phyloP scores from a whole-genome alignment of 2,329 filamentous ascomycete species.

The Berkeleyomyces basicola region DNA sequence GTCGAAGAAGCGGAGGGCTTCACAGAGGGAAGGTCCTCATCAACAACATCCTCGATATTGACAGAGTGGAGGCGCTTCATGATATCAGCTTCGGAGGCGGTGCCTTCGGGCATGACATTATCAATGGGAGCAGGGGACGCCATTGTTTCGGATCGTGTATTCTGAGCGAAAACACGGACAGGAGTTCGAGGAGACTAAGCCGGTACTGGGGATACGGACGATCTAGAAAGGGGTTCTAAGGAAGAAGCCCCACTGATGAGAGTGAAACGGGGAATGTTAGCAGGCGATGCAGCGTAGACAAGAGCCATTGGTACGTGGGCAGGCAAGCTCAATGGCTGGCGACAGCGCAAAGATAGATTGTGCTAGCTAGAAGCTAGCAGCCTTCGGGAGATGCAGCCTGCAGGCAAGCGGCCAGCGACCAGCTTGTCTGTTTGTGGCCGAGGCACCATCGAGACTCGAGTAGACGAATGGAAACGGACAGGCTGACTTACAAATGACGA shows the following conservation, averaged over 20 bases:
- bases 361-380: too few relatives aligned
- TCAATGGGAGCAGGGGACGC: slow-evolving; percentile 49
- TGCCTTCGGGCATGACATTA: slow-evolving; percentile 42
- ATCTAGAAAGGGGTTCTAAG: slow-evolving; percentile 5
- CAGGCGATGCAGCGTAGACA: too few relatives aligned
- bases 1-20: slow-evolving; percentile 19
- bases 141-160: slow-evolving; percentile 30
- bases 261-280: background rate
- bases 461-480: background rate
- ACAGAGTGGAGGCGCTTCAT: slow-evolving; percentile 32
- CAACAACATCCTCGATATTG: slow-evolving; percentile 49
- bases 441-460: background rate
- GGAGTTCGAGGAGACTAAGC: slow-evolving; percentile 10
- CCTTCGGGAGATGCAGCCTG: background rate
- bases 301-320: background rate
- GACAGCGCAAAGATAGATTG: too few relatives aligned
- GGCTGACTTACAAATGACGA: slow-evolving; percentile 4
- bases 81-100: slow-evolving; percentile 23
- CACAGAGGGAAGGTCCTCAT: slow-evolving; percentile 42
- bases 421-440: background rate
- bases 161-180: slow-evolving; percentile 13
- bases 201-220: slow-evolving; percentile 7
- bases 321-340: too few relatives aligned
- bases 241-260: slow-evolving; percentile 9
- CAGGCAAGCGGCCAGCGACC: background rate